Evolutionary conservation across 2,329 filamentous ascomycete species (phyloP), one percentile per base, ranked within the genome.

Genomic region (Rutstroemia sp.): DNA sequence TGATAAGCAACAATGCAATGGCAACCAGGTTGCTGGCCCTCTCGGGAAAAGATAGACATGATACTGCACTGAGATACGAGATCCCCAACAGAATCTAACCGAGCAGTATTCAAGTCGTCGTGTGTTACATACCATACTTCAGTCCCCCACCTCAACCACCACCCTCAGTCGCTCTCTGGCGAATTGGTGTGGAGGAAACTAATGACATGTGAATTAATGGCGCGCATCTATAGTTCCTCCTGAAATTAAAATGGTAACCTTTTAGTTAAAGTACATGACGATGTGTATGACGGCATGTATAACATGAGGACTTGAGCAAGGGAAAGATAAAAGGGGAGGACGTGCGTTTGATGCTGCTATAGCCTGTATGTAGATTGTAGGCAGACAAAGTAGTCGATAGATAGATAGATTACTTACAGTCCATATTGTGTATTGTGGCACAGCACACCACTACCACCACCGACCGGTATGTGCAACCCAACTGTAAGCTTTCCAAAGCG

Each of bases 31-130:
- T 54, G n/a, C 14, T 34, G n/a, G 23, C 47, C 19, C 16, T 17
- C 36, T 14, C 16, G 17, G 19, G 4, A n/a, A 14, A 54, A 30
- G 44, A 49, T 48, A 21, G 40, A 48, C 44, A 25, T 40, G 45
- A 34, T 34, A 34, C 30, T 12, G 30, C 30, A 34, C 30, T 12
- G 30, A 14, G 30, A 34, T 34, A 42, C 36, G 17, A 42, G 17
- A 16, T 42, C 52, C 52, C 17, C 52, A 54, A 49, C 52, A 54
- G 38, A 34, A 39, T 42, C n/a, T 34, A 49, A 54, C 17, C 44
- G 34, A 54, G 10, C 30, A 17, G 40, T 17, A 17, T 42, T 39
- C 30, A 27, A 47, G 14, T 42, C 39, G 16, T 9, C 16, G 6
- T 42, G 39, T 19, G 9, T 42, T 42, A 12, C 30, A 34, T 30